These are phyloP conservation scores for Tetradesmus lagerheimii DNA, from an alignment of 139 green algal species.

Conservation along the genomic window DNA sequence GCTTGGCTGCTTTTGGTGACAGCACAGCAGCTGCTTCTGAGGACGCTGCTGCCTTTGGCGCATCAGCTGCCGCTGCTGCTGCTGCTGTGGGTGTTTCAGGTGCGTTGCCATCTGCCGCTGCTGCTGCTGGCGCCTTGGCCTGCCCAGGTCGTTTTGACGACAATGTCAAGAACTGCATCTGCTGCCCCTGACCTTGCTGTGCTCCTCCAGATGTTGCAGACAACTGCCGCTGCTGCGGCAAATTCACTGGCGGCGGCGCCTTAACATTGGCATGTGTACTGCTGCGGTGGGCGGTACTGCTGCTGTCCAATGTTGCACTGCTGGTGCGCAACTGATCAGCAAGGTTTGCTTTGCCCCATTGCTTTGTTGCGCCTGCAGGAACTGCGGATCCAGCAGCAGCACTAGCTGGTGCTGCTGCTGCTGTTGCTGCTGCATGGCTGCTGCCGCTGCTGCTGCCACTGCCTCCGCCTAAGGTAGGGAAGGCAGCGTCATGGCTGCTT, in stretches of 20 bases:
- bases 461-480: background rate
- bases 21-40: conserved; percentile 16
- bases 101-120: conserved; percentile 3
- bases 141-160: background rate
- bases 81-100: background rate
- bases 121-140: conserved; percentile 11
- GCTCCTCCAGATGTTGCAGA: background rate
- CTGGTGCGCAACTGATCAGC: conserved; percentile 5
- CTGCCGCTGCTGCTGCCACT: conserved; percentile 30
- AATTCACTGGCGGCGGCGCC: conserved; percentile 8
- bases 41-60: background rate
- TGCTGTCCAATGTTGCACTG: background rate
- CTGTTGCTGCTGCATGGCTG: background rate
- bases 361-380: background rate
- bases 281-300: background rate
- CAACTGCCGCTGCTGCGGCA: background rate
- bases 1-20: conserved; percentile 21
- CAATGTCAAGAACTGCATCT: background rate
- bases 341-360: background rate
- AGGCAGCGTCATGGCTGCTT: background rate
- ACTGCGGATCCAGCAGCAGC: background rate
- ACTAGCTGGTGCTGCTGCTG: background rate
- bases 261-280: conserved; percentile 19
- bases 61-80: background rate
- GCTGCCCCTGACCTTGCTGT: conserved; percentile 4